phyloP scores from a whole-genome alignment of 306 rosid species.

The Lagenaria siceraria region DNA sequence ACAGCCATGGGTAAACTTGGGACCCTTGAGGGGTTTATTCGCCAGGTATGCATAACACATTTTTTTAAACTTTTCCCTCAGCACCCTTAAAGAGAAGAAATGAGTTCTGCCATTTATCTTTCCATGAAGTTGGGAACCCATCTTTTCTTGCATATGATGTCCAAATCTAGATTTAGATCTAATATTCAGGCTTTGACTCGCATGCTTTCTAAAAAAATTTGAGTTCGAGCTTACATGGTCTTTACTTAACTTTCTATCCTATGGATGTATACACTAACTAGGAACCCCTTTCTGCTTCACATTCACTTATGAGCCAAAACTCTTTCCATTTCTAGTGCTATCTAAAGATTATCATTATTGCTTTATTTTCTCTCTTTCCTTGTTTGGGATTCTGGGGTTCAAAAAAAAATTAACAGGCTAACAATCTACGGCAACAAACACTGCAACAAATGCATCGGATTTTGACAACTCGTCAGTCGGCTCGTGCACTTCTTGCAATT shows the following conservation, averaged over 20 bases:
- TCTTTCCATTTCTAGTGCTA: not conserved
- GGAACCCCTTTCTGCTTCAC: not conserved
- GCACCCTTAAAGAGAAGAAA: not conserved
- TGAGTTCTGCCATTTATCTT: not conserved
- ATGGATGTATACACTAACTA: not conserved
- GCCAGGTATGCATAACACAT: conserved; percentile 37
- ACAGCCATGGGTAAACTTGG: conserved; percentile 86
- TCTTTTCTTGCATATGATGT: not conserved
- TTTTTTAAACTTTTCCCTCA: not conserved
- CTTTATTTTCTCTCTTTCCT: not conserved
- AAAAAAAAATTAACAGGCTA: conserved; percentile 30
- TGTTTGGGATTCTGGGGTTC: conserved; percentile 3
- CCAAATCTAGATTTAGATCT: not conserved
- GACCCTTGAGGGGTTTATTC: conserved; percentile 64
- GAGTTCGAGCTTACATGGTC: not conserved
- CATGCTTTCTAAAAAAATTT: not conserved
- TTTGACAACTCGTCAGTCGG: conserved; percentile 67
- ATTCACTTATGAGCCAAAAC: not conserved
- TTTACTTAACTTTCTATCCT: not conserved
- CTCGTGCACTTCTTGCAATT: conserved; percentile 68
- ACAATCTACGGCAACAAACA: conserved; percentile 69
- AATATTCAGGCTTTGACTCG: not conserved
- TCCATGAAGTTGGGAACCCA: not conserved
- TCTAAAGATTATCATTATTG: not conserved
- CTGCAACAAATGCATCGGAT: conserved; percentile 69